Evolutionary conservation across 2,329 filamentous ascomycete species (phyloP).

Genomic region (Diaporthe caulivora): DNA sequence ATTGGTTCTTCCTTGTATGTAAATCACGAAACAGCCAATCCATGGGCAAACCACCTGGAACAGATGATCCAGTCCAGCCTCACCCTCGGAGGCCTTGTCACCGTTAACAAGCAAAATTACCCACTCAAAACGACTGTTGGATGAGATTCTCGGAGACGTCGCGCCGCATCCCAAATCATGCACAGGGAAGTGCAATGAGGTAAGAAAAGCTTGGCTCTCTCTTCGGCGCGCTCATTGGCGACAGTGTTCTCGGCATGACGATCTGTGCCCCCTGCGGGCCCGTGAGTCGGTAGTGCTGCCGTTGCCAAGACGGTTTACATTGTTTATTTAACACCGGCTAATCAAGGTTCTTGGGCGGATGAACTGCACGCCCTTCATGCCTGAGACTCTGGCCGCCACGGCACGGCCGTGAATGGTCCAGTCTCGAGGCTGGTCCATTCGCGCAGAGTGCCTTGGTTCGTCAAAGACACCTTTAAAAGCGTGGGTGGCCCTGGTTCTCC

Average conservation of each 20-base stretch:
- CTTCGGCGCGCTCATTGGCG: slow-evolving; percentile 17
- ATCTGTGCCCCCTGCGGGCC: slow-evolving; percentile 9
- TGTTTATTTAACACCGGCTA: slow-evolving; percentile 31
- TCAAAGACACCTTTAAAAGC: slow-evolving; percentile 8
- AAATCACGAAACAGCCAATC: background rate
- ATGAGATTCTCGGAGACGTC: slow-evolving; percentile 13
- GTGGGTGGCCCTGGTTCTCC: background rate
- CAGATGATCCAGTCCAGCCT: slow-evolving; percentile 3
- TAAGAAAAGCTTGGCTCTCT: slow-evolving; percentile 15
- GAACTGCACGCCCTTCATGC: slow-evolving; percentile 11
- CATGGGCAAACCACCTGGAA: background rate
- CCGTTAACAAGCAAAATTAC: slow-evolving; percentile 9
- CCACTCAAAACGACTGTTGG: background rate
- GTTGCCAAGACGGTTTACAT: slow-evolving; percentile 27
- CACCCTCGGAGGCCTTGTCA: slow-evolving; percentile 7
- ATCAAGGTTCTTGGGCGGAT: slow-evolving; percentile 21
- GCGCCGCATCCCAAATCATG: slow-evolving; percentile 28
- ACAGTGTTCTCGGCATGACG: background rate
- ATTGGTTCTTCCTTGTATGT: background rate
- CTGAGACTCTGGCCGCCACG: background rate
- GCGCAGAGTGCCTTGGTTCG: background rate
- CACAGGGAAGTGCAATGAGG: slow-evolving; percentile 12
- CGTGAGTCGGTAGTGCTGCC: slow-evolving; percentile 17
- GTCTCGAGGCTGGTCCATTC: background rate
- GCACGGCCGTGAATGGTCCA: background rate